A percentile compares a stretch with the other conserved stretches of the same genome.
These are phyloP conservation scores for Saccharomycopsis capsularis DNA, from an alignment of 805 yeast species.

Conservation along the genomic window DNA sequence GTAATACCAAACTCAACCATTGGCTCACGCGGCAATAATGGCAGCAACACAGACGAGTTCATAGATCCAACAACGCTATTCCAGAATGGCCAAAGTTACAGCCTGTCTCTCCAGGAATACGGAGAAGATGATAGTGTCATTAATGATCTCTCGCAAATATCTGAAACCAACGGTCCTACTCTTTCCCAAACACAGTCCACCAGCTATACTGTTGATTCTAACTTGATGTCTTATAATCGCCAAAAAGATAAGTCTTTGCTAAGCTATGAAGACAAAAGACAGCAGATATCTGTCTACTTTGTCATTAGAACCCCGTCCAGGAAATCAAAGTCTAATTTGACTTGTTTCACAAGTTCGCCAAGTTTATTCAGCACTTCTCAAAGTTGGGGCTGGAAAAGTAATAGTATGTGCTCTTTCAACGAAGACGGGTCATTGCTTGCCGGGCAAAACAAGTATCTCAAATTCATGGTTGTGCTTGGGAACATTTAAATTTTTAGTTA, in stretches of 20 bases:
- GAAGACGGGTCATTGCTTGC: slow-evolving; percentile 39
- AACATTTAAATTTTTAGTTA: no score
- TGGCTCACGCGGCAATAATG: slow-evolving; percentile 4
- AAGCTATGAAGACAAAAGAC: slow-evolving; percentile 42
- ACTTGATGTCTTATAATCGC: slow-evolving; percentile 18
- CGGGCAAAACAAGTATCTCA: slow-evolving; percentile 38
- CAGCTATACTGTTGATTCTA: slow-evolving; percentile 18
- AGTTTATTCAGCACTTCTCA: slow-evolving; percentile 46
- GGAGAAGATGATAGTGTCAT: not conserved
- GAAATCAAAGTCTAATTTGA: slow-evolving; percentile 37
- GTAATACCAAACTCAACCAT: slow-evolving; percentile 5
- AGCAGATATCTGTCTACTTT: slow-evolving; percentile 41
- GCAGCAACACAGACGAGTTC: not conserved
- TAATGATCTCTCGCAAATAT: not conserved
- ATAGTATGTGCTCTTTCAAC: slow-evolving; percentile 44
- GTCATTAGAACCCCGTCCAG: slow-evolving; percentile 50
- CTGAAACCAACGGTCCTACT: not conserved
- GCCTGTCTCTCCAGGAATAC: not conserved
- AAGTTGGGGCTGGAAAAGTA: slow-evolving; percentile 60
- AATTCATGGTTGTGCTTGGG: slow-evolving; percentile 46
- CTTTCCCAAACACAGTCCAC: not conserved
- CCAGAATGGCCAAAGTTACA: no score
- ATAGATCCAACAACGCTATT: not conserved
- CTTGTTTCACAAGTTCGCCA: slow-evolving; percentile 51
- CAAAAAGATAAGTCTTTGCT: slow-evolving; percentile 27